These are phyloP conservation scores for Fagopyrum homotropicum DNA, from an alignment of 148 eudicot genomes.

Conservation along the genomic window DNA sequence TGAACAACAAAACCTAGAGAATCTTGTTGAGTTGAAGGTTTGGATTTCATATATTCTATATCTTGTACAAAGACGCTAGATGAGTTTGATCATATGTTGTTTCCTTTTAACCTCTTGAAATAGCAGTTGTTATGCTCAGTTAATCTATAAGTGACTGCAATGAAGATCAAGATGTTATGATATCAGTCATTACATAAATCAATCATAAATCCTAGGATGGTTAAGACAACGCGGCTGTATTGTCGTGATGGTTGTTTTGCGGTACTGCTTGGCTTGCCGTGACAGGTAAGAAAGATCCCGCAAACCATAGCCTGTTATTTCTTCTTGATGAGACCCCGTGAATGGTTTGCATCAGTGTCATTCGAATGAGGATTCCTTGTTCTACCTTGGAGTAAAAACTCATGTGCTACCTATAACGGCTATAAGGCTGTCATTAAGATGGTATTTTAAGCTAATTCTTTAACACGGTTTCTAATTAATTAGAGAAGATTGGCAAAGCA, in stretches of 20 bases:
- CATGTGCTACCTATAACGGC: no score
- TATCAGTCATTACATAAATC: neutral
- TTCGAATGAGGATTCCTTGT: no score
- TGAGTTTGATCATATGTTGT: conserved; percentile 9
- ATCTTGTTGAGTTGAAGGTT: conserved; percentile 2
- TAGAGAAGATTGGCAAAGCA: no score
- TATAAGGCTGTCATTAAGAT: no score
- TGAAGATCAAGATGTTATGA: neutral
- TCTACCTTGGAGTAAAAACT: no score
- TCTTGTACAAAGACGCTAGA: neutral
- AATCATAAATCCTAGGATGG: no score
- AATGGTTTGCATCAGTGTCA: no score
- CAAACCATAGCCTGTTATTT: neutral
- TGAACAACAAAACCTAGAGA: conserved; percentile 27
- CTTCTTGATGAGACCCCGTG: no score
- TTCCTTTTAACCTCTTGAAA: neutral
- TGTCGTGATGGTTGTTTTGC: neutral
- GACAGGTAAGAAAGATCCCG: neutral
- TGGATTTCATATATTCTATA: neutral
- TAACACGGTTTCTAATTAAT: no score
- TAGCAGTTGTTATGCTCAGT: neutral
- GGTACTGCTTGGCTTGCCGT: neutral
- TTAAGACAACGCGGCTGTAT: neutral
- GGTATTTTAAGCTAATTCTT: no score
- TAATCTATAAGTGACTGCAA: neutral